A percentile compares a stretch with the other conserved stretches of the same genome.
phyloP scores from a whole-genome alignment of 352 stramenopile species.

The Phytophthora pluvialis region DNA sequence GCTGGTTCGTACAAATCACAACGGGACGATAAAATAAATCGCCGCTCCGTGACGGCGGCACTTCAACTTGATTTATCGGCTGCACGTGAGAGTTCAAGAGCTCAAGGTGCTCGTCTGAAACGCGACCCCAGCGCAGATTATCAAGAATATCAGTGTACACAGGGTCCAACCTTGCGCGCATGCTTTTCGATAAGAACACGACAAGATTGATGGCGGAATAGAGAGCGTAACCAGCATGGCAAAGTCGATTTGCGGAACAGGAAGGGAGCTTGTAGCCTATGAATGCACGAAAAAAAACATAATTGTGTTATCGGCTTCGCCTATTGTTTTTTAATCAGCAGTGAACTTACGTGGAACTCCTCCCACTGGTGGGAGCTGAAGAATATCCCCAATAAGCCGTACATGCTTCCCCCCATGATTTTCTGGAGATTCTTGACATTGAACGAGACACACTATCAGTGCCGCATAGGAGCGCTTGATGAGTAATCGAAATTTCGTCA shows the following conservation, averaged over 20 bases:
- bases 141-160: conserved; percentile 1
- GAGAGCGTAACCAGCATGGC: not conserved
- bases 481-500: conserved; percentile 37
- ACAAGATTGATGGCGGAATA: conserved; percentile 11
- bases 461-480: conserved; percentile 29
- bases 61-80: not conserved
- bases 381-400: conserved; percentile 28
- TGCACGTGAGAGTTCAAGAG: conserved; percentile 13
- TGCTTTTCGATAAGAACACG: conserved; percentile 9
- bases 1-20: conserved; percentile 25
- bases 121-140: not conserved
- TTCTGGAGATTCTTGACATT: not conserved
- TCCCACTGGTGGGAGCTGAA: conserved; percentile 27
- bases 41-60: not conserved
- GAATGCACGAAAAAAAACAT: not conserved
- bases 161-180: conserved; percentile 3
- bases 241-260: not conserved
- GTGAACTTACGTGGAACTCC: conserved; percentile 19
- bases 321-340: not conserved
- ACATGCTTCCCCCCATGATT: conserved; percentile 40
- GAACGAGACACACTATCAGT: conserved; percentile 8
- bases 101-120: not conserved
- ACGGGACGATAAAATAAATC: conserved; percentile 15
- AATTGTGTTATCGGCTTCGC: not conserved
- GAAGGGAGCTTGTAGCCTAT: not conserved